Percentiles rank a stretch among this genome's conserved stretches.
Evolutionary conservation across 2,329 filamentous ascomycete genomes (phyloP).

Genomic region (Coleophoma crateriformis): DNA sequence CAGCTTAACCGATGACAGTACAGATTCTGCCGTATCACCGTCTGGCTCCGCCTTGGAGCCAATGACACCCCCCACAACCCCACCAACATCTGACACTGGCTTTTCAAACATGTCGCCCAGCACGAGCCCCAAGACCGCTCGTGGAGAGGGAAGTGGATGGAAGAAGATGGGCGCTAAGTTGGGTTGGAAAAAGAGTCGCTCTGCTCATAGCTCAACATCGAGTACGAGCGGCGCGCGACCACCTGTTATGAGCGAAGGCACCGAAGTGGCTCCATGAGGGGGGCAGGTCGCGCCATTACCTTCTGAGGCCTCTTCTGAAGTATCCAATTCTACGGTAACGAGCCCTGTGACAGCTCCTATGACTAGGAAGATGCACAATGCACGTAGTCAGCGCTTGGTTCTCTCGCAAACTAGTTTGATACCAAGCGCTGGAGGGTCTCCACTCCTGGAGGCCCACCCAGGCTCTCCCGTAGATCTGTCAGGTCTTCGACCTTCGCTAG

Average conservation of each 20-base stretch:
- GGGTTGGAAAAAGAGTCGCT: conserved; percentile 48
- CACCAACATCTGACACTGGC: conserved; percentile 50
- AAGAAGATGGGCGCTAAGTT: conserved; percentile 60
- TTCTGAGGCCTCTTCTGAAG: conserved; percentile 25
- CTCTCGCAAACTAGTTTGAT: conserved; percentile 22
- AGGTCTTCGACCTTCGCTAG: conserved; percentile 17
- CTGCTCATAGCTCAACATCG: conserved; percentile 38
- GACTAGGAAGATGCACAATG: conserved; percentile 3
- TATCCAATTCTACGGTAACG: conserved; percentile 17
- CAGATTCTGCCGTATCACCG: conserved; percentile 48
- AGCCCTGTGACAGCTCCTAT: conserved; percentile 20
- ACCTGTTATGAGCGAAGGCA: conserved; percentile 27
- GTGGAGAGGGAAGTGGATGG: conserved; percentile 43
- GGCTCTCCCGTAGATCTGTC: conserved; percentile 25
- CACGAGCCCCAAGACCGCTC: conserved; percentile 15
- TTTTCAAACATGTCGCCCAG: conserved; percentile 19
- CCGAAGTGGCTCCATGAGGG: conserved; percentile 44
- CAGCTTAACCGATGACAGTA: conserved; percentile 59
- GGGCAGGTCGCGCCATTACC: conserved; percentile 50
- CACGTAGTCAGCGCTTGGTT: conserved; percentile 8
- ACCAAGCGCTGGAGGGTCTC: conserved; percentile 21
- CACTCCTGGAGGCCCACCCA: conserved; percentile 24
- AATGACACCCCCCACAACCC: conserved; percentile 71
- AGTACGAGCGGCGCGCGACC: conserved; percentile 29
- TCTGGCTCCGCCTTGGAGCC: conserved; percentile 44